Base-by-base conservation (phyloP, 1,139 yeast species). In the Pichia sp. region DNA sequence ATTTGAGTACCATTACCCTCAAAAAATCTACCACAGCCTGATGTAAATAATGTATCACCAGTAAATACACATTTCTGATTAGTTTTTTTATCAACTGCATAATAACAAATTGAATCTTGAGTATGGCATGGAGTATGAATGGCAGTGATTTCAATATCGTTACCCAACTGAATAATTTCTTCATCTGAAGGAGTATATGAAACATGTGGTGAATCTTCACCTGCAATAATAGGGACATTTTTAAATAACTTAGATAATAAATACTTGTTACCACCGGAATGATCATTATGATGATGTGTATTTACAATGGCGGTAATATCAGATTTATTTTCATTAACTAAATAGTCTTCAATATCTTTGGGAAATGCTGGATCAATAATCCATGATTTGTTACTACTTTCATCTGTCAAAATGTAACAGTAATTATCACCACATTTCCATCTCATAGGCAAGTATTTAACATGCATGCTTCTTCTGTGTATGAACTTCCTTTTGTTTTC, bases 101-200 rank as follows among this genome's bases (percentile, higher is more conserved):
- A 87, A 70, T 89, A 93, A 66, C 98, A 91, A 54, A 93, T 87
- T 7, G 96, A 87, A 67, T 95, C 99, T 67, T 87, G 95, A 0
- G 99, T 93, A 66, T 93, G 99, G 66, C 99, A 93, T 1, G 99
- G 99, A 0, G 99, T 93, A 68, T 93, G 93, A 48, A 93, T 73
- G 1, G 97, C 95, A 5, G 84, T 82, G 49, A 93, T 79, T n/a
- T 77, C 72, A 51, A 89, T 68, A 56, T 75, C 67, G 48, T 75
- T 73, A 2, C 97, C 97, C 59, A 86, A 68, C 51, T 76, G 73
- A 51, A 83, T 68, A n/a, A 73, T 74, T 60, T 83, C 88, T 33
- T 75, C 69, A 65, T 87, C 83, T 0, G 76, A 70, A 1, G 96
- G 96, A 0, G 88, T 81, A 56, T 75, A 73, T 0, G 82, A 70